phyloP scores from a whole-genome alignment of 371 early-diverging fungal species.

The Nematocida minor region DNA sequence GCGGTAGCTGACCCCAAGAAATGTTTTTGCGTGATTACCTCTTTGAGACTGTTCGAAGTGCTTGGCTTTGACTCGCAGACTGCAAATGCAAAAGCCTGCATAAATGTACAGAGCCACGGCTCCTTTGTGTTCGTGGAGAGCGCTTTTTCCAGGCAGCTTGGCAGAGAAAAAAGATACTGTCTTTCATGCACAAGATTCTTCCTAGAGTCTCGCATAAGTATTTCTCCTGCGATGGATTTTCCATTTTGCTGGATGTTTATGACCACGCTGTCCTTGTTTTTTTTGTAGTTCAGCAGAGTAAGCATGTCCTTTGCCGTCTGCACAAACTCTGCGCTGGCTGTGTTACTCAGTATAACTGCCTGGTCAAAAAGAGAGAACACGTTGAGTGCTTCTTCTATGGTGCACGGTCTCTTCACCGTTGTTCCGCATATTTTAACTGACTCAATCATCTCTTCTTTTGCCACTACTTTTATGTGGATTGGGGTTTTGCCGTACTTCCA shows the following conservation, averaged over 20 bases:
- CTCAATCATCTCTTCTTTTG: not conserved
- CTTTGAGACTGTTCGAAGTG: not conserved
- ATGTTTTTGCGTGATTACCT: not conserved
- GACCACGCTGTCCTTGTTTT: not conserved
- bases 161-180: not conserved
- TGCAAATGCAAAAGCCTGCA: constrained; percentile 1
- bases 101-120: constrained; percentile 16
- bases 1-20: not conserved
- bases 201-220: not conserved
- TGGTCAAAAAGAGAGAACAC: not conserved
- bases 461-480: not conserved
- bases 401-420: not conserved
- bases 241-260: not conserved
- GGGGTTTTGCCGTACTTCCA: not conserved
- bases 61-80: not conserved
- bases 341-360: not conserved
- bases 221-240: not conserved
- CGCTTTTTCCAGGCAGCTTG: not conserved
- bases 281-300: not conserved
- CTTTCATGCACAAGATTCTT: not conserved
- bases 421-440: not conserved
- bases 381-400: not conserved
- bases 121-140: constrained; percentile 10
- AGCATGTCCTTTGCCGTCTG: not conserved
- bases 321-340: not conserved